Evolutionary conservation across 1,139 yeast genomes (phyloP).

Genomic region (Scheffersomyces cryptocercus): DNA sequence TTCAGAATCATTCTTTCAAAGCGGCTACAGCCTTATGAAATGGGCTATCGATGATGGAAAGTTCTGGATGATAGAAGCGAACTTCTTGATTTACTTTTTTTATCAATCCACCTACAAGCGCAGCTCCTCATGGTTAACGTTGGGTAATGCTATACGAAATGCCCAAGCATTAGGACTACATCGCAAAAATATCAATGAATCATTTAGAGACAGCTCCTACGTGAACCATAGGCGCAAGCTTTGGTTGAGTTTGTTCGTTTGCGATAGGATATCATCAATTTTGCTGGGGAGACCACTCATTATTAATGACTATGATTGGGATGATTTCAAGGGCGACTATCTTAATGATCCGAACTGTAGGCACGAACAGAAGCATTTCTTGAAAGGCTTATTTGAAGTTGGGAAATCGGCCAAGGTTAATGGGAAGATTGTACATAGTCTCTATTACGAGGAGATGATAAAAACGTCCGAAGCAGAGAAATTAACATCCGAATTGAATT

Average conservation of each 20-base stretch:
- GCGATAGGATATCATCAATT: constrained; percentile 41
- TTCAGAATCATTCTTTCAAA: constrained; percentile 25
- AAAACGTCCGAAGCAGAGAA: constrained; percentile 34
- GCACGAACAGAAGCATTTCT: constrained; percentile 9
- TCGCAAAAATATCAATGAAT: constrained; percentile 24
- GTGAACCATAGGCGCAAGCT: constrained; percentile 30
- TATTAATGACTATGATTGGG: constrained; percentile 43
- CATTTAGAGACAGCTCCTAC: constrained; percentile 11
- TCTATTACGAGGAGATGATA: constrained; percentile 36
- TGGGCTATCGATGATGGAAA: constrained; percentile 37
- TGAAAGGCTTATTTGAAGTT: constrained; percentile 13
- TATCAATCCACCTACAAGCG: constrained; percentile 38
- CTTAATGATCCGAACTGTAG: constrained; percentile 3
- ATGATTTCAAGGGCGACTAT: constrained; percentile 23
- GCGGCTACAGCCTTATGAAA: constrained; percentile 30
- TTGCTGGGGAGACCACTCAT: constrained; percentile 43
- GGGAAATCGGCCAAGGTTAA: constrained; percentile 19
- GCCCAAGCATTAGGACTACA: constrained; percentile 29
- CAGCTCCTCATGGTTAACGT: constrained; percentile 39
- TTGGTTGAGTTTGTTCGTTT: constrained; percentile 40
- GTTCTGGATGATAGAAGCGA: constrained; percentile 44
- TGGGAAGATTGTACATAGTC: constrained; percentile 34
- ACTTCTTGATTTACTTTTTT: constrained; percentile 37
- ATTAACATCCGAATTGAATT: constrained; percentile 38
- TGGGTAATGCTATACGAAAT: constrained; percentile 25